These are phyloP conservation scores for Stenocarpella maydis DNA, from an alignment of 2,329 filamentous ascomycete species.

Conservation along the genomic window DNA sequence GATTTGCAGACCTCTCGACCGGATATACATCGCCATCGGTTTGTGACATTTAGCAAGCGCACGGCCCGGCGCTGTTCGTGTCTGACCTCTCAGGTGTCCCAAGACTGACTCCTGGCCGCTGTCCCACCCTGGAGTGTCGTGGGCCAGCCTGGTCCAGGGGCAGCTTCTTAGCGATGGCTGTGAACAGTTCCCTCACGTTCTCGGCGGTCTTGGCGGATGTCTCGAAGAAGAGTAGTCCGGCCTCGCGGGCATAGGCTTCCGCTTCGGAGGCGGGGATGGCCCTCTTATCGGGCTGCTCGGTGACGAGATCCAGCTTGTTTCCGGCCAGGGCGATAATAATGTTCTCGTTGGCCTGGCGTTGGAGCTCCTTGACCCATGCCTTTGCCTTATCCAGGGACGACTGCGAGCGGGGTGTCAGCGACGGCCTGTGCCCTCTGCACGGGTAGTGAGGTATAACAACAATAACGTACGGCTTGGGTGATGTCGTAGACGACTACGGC, in stretches of 20 bases:
- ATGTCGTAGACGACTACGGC: conserved; percentile 99
- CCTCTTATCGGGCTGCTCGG: conserved; percentile 93
- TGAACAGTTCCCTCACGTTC: conserved; percentile 96
- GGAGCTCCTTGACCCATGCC: conserved; percentile 98
- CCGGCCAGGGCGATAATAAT: conserved; percentile 98
- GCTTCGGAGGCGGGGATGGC: conserved; percentile 89
- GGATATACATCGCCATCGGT: neutral
- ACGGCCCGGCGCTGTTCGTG: conserved; percentile 64
- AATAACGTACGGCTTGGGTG: conserved; percentile 85
- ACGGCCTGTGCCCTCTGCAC: neutral
- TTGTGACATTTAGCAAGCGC: conserved; percentile 57
- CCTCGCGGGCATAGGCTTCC: conserved; percentile 93
- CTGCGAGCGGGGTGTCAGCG: conserved; percentile 56
- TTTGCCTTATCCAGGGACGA: conserved; percentile 98
- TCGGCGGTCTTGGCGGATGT: conserved; percentile 97
- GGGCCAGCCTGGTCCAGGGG: conserved; percentile 96
- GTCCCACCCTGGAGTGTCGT: conserved; percentile 76
- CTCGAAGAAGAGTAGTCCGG: conserved; percentile 96
- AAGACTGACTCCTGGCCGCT: conserved; percentile 67
- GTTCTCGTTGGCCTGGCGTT: conserved; percentile 98
- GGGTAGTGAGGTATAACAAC: neutral
- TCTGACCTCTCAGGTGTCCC: conserved; percentile 62
- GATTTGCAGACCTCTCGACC: conserved; percentile 3
- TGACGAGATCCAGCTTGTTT: conserved; percentile 97
- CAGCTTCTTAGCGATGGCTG: conserved; percentile 96